Conservation (phyloP, 2,329 filamentous ascomycete genomes). For the Parascedosporium putredinis region DNA sequence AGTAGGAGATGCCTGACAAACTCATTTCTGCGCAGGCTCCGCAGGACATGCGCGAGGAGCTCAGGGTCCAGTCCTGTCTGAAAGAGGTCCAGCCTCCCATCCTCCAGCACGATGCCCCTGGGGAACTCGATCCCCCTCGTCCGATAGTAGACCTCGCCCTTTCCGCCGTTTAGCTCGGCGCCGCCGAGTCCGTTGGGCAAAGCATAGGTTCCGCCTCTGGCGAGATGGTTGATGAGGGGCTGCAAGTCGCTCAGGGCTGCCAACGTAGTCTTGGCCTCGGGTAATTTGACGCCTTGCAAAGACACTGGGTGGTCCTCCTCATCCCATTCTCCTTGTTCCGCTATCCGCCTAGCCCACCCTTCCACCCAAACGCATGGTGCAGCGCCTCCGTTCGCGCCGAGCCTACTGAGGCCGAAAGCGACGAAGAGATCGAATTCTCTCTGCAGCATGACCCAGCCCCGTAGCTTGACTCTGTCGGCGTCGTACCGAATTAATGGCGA, state of each 20-base stretch:
- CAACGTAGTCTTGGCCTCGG: conserved; percentile 20
- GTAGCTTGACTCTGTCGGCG: conserved; percentile 24
- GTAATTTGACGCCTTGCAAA: conserved; percentile 19
- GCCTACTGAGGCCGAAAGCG: conserved; percentile 10
- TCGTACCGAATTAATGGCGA: conserved; percentile 28
- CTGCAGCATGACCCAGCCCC: conserved; percentile 25
- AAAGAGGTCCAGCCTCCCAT: conserved; percentile 43
- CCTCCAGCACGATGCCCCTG: conserved; percentile 35
- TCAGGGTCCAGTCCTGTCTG: conserved; percentile 44
- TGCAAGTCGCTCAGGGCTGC: conserved; percentile 14
- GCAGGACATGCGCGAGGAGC: conserved; percentile 38
- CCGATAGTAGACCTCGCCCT: conserved; percentile 26
- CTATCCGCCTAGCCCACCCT: conserved; percentile 23
- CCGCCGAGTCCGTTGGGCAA: conserved; percentile 16
- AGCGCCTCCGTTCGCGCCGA: conserved; percentile 20
- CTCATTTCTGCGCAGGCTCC: conserved; percentile 33
- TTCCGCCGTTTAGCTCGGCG: conserved; percentile 21
- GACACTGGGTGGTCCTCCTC: conserved; percentile 20
- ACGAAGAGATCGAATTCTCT: conserved; percentile 23
- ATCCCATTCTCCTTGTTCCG: conserved; percentile 24
- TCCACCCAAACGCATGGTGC: conserved; percentile 21
- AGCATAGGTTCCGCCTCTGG: conserved; percentile 20
- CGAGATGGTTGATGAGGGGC: conserved; percentile 24
- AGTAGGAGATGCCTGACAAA: conserved; percentile 41
- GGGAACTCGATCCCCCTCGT: conserved; percentile 24